Base-by-base conservation (phyloP, 768 basidiomycete species). In the Phaffia australis region DNA sequence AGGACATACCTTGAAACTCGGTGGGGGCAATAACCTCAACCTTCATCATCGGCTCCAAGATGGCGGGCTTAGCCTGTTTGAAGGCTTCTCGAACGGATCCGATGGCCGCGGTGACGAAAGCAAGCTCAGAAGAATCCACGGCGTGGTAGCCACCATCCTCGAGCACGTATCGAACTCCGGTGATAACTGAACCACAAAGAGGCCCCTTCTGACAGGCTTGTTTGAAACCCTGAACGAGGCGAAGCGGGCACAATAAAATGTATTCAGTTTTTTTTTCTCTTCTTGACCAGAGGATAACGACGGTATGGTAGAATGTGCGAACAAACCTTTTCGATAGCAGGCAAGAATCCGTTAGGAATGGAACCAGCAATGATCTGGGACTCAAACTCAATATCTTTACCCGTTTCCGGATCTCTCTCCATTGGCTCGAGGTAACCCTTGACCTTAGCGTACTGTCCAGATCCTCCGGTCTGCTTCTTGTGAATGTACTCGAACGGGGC, bases 11-110 rank as follows among this genome's bases (percentile, higher is more conserved):
- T 76, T 99, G 95, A 82, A 98, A 99, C 74, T 99, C 95, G 16
- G 83, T 81, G 2, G 95, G 95, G 0, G 94, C 93, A 49, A 97
- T 86, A 30, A 98, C 89, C 73, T 99, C 94, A 48, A 99, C 94
- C 19, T 83, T 88, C 94, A 99, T 99, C 78, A 98, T 87, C n/a
- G 94, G 94, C 75, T 99, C 94, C 50, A 99, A 79, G 64, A 99
- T 86, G 61, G 89, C 85, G 0, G 89, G 85, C 60, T 79, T 80
- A 55, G 89, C 85, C 70, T 81, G 81, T 70, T 80, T 80, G 80
- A 87, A 98, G 4, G 86, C 84, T 72, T 98, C 94, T 62, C 88
- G 83, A 82, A 97, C 93, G 0, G 92, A 93, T 62, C 90, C 87
- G 50, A 94, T 86, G 6, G 89, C 85, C 7, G 89, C 88, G 47